Evolutionary conservation across 805 yeast species (phyloP).

Genomic region (Pichia pseudocactophila): DNA sequence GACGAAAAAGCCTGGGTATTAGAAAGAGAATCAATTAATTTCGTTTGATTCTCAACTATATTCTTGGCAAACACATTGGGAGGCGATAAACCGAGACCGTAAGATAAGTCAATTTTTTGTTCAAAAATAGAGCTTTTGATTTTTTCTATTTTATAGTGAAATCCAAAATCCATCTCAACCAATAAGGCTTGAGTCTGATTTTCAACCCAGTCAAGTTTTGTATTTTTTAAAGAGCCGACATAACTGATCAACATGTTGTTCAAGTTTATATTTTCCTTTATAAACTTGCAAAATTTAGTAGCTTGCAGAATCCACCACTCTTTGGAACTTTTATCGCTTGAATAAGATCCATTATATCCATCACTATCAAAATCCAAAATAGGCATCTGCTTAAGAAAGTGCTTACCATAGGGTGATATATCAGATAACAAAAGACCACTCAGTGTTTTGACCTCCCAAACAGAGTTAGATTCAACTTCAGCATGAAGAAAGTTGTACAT

Average conservation of each 20-base stretch:
- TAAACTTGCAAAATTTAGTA: slow-evolving; percentile 22
- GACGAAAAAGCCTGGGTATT: slow-evolving; percentile 22
- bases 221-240: slow-evolving; percentile 20
- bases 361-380: slow-evolving; percentile 20
- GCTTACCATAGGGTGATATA: slow-evolving; percentile 25
- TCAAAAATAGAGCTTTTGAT: neutral
- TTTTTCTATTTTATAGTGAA: slow-evolving; percentile 27
- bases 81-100: slow-evolving; percentile 14
- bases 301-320: slow-evolving; percentile 39
- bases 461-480: slow-evolving; percentile 29
- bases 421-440: slow-evolving; percentile 34
- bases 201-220: slow-evolving; percentile 1
- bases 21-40: slow-evolving; percentile 19
- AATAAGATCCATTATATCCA: slow-evolving; percentile 22
- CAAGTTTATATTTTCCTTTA: slow-evolving; percentile 22
- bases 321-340: slow-evolving; percentile 26
- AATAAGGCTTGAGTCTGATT: neutral
- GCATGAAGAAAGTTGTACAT: slow-evolving; percentile 37
- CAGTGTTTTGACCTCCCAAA: slow-evolving; percentile 39
- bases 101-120: no score
- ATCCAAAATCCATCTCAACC: slow-evolving; percentile 37
- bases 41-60: slow-evolving; percentile 23
- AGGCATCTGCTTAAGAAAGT: slow-evolving; percentile 36
- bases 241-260: slow-evolving; percentile 29
- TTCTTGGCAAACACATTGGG: slow-evolving; percentile 31